Percentiles rank a stretch among this genome's conserved stretches.
Conservation (phyloP, 1,284 basidiomycete species). For the Hemileia vastatrix region DNA sequence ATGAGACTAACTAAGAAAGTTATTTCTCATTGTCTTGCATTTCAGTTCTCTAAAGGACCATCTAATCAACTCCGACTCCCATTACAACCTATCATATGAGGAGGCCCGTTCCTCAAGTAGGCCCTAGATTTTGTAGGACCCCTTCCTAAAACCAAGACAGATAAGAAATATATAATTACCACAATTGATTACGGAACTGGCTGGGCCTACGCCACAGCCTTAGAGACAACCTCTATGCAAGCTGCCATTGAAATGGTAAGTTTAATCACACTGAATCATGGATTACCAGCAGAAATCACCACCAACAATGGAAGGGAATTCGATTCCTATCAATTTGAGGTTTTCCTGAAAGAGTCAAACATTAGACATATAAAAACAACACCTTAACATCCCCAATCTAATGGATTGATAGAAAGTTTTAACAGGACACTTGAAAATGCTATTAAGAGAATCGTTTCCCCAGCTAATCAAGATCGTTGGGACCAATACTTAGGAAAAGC, state of each 20-base stretch:
- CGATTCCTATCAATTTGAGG: background rate
- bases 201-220: slow-evolving; percentile 2
- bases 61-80: background rate
- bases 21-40: background rate
- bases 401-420: slow-evolving; percentile 7
- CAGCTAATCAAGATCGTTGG: slow-evolving; percentile 8
- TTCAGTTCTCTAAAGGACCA: background rate
- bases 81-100: background rate
- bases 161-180: slow-evolving; percentile 1
- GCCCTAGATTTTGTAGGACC: slow-evolving; percentile 9
- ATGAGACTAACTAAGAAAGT: background rate
- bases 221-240: background rate
- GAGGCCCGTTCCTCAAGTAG: slow-evolving; percentile 1
- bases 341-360: background rate
- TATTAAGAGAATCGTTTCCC: background rate
- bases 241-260: background rate
- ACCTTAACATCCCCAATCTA: slow-evolving; percentile 9
- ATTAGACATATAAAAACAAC: background rate
- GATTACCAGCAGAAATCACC: background rate
- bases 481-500: background rate
- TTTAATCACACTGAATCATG: background rate
- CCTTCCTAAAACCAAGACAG: background rate
- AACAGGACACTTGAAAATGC: background rate
- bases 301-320: slow-evolving; percentile 8
- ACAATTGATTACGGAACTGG: slow-evolving; percentile 13